phyloP scores from a whole-genome alignment of 495 filamentous ascomycete species.

The Aspergillus wentii region DNA sequence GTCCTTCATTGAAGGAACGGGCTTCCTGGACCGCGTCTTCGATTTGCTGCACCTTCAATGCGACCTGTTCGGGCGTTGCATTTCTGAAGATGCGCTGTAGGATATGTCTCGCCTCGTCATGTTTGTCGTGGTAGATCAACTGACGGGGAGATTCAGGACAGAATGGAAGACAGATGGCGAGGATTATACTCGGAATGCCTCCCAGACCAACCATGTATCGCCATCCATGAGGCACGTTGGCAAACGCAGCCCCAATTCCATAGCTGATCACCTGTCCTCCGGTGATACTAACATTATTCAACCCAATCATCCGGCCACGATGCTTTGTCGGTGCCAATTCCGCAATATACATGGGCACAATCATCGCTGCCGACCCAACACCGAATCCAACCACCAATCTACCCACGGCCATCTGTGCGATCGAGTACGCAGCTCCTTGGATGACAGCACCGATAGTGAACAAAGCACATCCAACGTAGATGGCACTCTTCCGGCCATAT shows the following conservation, averaged over 20 bases:
- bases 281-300: conserved; percentile 55
- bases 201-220: conserved; percentile 51
- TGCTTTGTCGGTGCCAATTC: conserved; percentile 46
- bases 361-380: conserved; percentile 52
- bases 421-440: conserved; percentile 43
- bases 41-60: conserved; percentile 33
- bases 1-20: conserved; percentile 25
- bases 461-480: conserved; percentile 45
- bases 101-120: conserved; percentile 33
- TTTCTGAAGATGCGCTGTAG: conserved; percentile 34
- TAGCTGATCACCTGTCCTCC: conserved; percentile 50
- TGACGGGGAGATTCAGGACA: conserved; percentile 52
- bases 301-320: conserved; percentile 50
- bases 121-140: conserved; percentile 38
- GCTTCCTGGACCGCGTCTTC: conserved; percentile 30
- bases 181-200: conserved; percentile 42
- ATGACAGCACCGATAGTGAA: conserved; percentile 40
- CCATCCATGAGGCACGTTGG: conserved; percentile 44
- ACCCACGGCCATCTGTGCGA: conserved; percentile 48
- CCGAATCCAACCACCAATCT: conserved; percentile 48
- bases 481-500: conserved; percentile 45
- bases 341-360: conserved; percentile 40
- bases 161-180: conserved; percentile 37
- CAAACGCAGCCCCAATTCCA: conserved; percentile 49
- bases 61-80: conserved; percentile 31